These are phyloP conservation scores for Colletotrichum tropicicola DNA, from an alignment of 2,329 filamentous ascomycete genomes.

Conservation along the genomic window DNA sequence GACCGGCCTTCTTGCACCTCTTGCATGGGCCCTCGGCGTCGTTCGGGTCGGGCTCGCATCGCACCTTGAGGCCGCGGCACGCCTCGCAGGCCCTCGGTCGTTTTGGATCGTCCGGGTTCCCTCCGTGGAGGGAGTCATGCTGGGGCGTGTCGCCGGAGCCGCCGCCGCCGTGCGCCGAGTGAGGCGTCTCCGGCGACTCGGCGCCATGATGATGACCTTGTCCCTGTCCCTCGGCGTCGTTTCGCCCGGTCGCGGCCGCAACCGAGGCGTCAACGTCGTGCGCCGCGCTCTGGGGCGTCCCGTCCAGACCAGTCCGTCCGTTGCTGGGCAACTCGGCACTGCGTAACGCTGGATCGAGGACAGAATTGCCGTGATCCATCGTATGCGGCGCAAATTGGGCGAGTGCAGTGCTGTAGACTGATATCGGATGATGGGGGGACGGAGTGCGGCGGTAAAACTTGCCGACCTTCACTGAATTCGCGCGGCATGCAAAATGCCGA, in stretches of 20 bases:
- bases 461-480: slow-evolving; percentile 21
- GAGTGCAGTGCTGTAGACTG: slow-evolving; percentile 5
- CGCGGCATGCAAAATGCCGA: slow-evolving; percentile 17
- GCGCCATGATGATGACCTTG: slow-evolving; percentile 7
- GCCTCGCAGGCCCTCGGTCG: slow-evolving; percentile 79
- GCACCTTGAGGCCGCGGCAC: slow-evolving; percentile 81
- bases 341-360: slow-evolving; percentile 29
- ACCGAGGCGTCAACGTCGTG: slow-evolving; percentile 5
- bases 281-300: background rate
- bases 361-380: slow-evolving; percentile 23
- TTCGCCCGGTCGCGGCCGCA: slow-evolving; percentile 4
- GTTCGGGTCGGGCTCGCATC: slow-evolving; percentile 79
- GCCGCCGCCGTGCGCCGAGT: slow-evolving; percentile 14
- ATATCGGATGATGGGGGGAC: slow-evolving; percentile 27
- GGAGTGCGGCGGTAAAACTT: slow-evolving; percentile 25
- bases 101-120: slow-evolving; percentile 60
- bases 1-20: slow-evolving; percentile 82
- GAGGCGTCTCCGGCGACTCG: slow-evolving; percentile 20
- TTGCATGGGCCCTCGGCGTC: slow-evolving; percentile 73
- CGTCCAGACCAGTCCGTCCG: background rate
- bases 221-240: slow-evolving; percentile 1
- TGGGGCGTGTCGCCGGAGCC: slow-evolving; percentile 17
- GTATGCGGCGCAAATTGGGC: background rate
- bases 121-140: slow-evolving; percentile 12
- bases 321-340: background rate